Evolutionary conservation across 495 filamentous ascomycete species (phyloP).

Genomic region (Elaphomyces granulatus): DNA sequence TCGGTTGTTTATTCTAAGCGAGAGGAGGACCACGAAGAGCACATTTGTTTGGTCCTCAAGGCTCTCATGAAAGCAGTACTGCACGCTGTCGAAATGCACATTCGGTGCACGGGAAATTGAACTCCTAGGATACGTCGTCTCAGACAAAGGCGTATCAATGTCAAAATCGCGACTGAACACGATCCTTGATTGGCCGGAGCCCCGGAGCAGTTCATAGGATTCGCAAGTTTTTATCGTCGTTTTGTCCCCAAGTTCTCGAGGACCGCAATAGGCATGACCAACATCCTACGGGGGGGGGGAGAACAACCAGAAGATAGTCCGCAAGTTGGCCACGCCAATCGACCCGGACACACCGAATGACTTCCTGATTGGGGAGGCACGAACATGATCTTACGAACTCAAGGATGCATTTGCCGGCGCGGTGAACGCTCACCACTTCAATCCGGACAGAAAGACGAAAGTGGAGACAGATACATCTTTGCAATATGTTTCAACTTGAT

Average conservation of each 20-base stretch:
- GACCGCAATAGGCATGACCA: background rate
- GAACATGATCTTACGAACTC: background rate
- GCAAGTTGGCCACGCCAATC: background rate
- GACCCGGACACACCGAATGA: background rate
- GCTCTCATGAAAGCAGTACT: background rate
- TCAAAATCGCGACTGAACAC: background rate
- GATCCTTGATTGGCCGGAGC: slow-evolving; percentile 1
- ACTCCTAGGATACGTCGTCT: background rate
- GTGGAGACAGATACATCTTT: slow-evolving; percentile 9
- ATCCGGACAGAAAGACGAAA: slow-evolving; percentile 2
- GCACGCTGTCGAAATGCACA: background rate
- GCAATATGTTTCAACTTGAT: slow-evolving; percentile 2
- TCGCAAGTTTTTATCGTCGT: background rate
- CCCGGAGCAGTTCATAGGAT: background rate
- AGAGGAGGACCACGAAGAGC: background rate
- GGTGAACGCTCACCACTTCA: background rate
- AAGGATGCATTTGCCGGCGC: background rate
- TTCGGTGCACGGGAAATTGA: background rate
- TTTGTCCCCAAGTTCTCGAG: background rate
- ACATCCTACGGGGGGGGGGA: background rate
- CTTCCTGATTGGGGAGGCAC: background rate
- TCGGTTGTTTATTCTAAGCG: background rate
- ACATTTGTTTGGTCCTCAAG: background rate
- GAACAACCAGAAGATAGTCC: background rate
- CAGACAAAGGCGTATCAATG: background rate